Evolutionary conservation across 352 stramenopile species (phyloP).

Genomic region (Phytophthora constricta): DNA sequence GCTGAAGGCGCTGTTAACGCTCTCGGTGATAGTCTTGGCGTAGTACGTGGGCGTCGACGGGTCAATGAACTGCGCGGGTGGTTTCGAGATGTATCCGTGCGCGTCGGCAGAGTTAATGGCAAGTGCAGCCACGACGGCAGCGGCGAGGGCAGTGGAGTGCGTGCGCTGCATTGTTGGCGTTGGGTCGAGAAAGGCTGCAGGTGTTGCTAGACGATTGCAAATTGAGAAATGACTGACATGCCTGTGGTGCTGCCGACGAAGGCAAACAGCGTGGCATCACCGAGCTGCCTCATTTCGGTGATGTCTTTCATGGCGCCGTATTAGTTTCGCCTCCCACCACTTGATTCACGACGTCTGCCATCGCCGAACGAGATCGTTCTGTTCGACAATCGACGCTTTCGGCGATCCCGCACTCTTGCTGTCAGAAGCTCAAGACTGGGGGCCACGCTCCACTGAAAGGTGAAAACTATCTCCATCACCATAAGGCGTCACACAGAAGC

Average conservation of each 20-base stretch:
- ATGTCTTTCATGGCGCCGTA: not conserved
- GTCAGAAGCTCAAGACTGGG: conserved; percentile 9
- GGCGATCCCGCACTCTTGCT: conserved; percentile 11
- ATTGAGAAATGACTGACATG: conserved; percentile 27
- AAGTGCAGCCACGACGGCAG: conserved; percentile 9
- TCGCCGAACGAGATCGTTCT: not conserved
- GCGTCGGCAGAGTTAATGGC: conserved; percentile 31
- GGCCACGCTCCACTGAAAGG: not conserved
- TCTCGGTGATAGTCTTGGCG: conserved; percentile 44
- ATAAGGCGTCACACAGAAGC: conserved; percentile 13
- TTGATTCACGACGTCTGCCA: conserved; percentile 8
- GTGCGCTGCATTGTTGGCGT: conserved; percentile 11
- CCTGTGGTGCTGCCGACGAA: too few relatives aligned
- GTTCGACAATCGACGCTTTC: conserved; percentile 7
- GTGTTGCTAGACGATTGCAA: conserved; percentile 20
- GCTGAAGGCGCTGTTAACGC: conserved; percentile 45
- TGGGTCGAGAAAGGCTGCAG: not conserved
- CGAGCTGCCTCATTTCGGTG: not conserved
- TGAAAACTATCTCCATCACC: conserved; percentile 10
- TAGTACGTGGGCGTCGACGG: conserved; percentile 41
- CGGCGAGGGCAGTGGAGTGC: conserved; percentile 3
- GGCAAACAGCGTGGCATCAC: conserved; percentile 7
- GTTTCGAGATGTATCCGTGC: conserved; percentile 62
- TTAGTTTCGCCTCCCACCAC: conserved; percentile 8
- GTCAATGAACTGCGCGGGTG: conserved; percentile 46